Percentiles rank a stretch among this genome's conserved stretches.
These are phyloP conservation scores for Debaryomyces psychrophilus DNA, from an alignment of 1,139 yeast species.

Conservation along the genomic window DNA sequence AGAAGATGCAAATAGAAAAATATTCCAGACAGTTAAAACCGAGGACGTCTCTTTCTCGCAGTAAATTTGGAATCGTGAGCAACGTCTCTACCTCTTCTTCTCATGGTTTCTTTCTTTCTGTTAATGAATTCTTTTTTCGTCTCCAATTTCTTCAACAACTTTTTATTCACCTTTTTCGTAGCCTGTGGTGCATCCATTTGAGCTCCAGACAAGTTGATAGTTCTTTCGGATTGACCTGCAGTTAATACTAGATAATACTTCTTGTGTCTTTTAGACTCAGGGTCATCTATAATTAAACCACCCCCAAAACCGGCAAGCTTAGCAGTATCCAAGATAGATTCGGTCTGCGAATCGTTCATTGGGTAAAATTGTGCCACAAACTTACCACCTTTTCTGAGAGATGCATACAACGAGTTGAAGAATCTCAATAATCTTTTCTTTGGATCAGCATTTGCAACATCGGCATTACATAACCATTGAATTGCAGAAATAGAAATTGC, in stretches of 20 bases:
- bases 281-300: slow-evolving; percentile 91
- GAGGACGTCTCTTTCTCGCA: slow-evolving; percentile 88
- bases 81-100: slow-evolving; percentile 85
- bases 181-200: slow-evolving; percentile 66
- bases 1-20: slow-evolving; percentile 1
- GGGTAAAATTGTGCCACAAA: slow-evolving; percentile 98
- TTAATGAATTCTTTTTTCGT: slow-evolving; percentile 77
- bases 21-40: slow-evolving; percentile 51
- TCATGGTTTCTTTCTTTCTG: slow-evolving; percentile 93
- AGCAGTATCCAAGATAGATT: slow-evolving; percentile 78
- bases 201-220: slow-evolving; percentile 76
- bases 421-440: slow-evolving; percentile 77
- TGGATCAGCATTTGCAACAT: slow-evolving; percentile 82
- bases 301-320: slow-evolving; percentile 96
- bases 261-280: slow-evolving; percentile 88
- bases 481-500: slow-evolving; percentile 94
- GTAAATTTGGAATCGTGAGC: slow-evolving; percentile 92
- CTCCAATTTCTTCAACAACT: slow-evolving; percentile 63
- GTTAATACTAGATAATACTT: slow-evolving; percentile 88
- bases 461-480: slow-evolving; percentile 98
- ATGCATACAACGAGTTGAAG: slow-evolving; percentile 85
- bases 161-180: slow-evolving; percentile 49
- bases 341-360: slow-evolving; percentile 80
- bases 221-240: slow-evolving; percentile 77
- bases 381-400: slow-evolving; percentile 90